These are phyloP conservation scores for Gyrodon lividus DNA, from an alignment of 768 basidiomycete genomes.

Conservation along the genomic window DNA sequence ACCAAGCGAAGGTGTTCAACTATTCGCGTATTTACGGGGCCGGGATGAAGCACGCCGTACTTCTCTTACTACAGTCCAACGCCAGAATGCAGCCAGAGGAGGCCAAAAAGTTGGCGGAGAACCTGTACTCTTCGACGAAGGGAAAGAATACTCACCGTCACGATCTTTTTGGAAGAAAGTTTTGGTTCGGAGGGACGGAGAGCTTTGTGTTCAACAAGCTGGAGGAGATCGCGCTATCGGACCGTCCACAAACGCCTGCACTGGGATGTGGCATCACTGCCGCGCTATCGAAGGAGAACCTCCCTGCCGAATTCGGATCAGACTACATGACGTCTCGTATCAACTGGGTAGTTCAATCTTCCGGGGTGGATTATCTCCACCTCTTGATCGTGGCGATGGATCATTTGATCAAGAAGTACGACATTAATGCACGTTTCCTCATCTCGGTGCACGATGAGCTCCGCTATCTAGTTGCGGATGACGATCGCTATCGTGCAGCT, in stretches of 20 bases:
- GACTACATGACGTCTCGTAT: constrained; percentile 96
- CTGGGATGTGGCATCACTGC: constrained; percentile 92
- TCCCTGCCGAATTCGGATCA: constrained; percentile 75
- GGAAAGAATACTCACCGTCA: constrained; percentile 80
- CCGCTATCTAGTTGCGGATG: constrained; percentile 86
- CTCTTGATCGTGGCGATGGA: constrained; percentile 95
- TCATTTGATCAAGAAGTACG: constrained; percentile 74
- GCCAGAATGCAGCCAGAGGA: constrained; percentile 72
- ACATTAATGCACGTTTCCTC: constrained; percentile 88
- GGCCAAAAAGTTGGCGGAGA: constrained; percentile 78
- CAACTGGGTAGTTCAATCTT: constrained; percentile 99
- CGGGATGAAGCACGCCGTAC: constrained; percentile 89
- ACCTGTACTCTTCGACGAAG: constrained; percentile 90
- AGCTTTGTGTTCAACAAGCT: constrained; percentile 97
- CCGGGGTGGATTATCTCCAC: constrained; percentile 97
- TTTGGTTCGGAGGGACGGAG: constrained; percentile 97
- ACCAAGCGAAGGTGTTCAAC: constrained; percentile 98
- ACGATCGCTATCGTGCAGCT: constrained; percentile 87
- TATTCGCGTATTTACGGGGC: constrained; percentile 99
- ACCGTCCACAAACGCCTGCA: constrained; percentile 86
- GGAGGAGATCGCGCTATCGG: constrained; percentile 88
- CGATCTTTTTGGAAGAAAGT: constrained; percentile 76
- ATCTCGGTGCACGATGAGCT: constrained; percentile 98
- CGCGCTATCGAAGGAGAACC: constrained; percentile 86
- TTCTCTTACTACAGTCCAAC: constrained; percentile 84